Base-by-base conservation (phyloP, 1,139 yeast species). In the Martiniozyma asiatica region DNA sequence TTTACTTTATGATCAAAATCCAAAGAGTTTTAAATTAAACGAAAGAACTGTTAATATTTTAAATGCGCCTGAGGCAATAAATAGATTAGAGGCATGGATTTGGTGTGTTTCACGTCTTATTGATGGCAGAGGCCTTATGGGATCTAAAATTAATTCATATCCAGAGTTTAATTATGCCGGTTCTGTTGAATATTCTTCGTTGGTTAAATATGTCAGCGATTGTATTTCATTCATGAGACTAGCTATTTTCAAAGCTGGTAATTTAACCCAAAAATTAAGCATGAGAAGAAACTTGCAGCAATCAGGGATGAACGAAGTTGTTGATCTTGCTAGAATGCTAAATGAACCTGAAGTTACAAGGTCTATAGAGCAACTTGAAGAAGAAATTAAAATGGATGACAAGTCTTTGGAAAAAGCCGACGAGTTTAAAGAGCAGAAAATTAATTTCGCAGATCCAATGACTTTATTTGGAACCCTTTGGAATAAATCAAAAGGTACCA, bases 101-200 rank as follows among this genome's bases (percentile, higher is more conserved):
- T 62, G 67, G 42, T 61, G 78, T 8, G 78, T 84, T 4, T 80
- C 72, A 35, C 68, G 73, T 35, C 75, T 94, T 0, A 50, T 89
- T 31, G 87, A 79, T 39, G 96, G 96, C 2, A 66, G 89, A 42
- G 97, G 97, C 9, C 78, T 74, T 44, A 65, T 79, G 65, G 94
- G 95, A 11, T 81, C 95, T 1, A 57, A 78, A 43, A 97, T 89
- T 7, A 96, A 96, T 2, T 94, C 96, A 1, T 76, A 87, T 38
- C 93, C 79, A n/a, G 97, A 89, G 42, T 64, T 75, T 34, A 73
- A 74, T 38, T 60, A 70, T 10, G 64, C 71, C 8, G 82, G 84
- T 1, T 50, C 65, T 2, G 56, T 63, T 3, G 68, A 76, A 25
- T 95, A 85, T 47, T 73, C 71, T 40, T 73, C 79, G 32, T 63